These are phyloP conservation scores for Scutellaria barbata DNA, from an alignment of 257 asterid species.

Conservation along the genomic window DNA sequence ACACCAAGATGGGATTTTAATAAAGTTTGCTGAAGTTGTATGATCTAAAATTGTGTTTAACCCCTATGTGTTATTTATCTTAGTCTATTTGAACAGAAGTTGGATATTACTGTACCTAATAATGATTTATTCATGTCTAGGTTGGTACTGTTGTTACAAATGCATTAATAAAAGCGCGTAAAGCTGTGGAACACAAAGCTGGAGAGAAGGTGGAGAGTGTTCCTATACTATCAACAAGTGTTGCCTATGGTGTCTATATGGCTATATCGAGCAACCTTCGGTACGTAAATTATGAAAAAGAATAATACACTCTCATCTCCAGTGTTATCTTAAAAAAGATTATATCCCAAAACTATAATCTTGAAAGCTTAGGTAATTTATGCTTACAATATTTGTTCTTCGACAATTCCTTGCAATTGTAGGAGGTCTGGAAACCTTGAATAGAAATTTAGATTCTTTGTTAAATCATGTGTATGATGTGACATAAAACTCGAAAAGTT, in stretches of 20 bases:
- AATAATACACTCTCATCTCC: neutral
- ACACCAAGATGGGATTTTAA: too few relatives aligned
- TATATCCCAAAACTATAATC: too few relatives aligned
- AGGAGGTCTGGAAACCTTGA: too few relatives aligned
- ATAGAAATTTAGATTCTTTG: too few relatives aligned
- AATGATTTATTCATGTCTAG: conserved; percentile 42
- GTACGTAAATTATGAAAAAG: conserved; percentile 47
- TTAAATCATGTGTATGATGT: too few relatives aligned
- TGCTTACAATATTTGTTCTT: too few relatives aligned
- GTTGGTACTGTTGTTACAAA: conserved; percentile 85
- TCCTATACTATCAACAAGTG: conserved; percentile 78
- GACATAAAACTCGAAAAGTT: too few relatives aligned
- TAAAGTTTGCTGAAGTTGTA: neutral
- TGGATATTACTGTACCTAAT: conserved; percentile 11
- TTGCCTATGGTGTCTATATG: conserved; percentile 92
- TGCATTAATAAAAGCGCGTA: conserved; percentile 73
- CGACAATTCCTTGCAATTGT: too few relatives aligned
- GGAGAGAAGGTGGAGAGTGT: conserved; percentile 71
- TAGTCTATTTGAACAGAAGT: neutral
- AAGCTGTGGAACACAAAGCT: conserved; percentile 63
- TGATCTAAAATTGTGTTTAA: neutral
- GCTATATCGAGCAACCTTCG: conserved; percentile 90
- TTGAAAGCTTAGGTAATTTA: too few relatives aligned
- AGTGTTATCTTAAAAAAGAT: neutral
- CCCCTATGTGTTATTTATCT: neutral